Evolutionary conservation across 2,329 filamentous ascomycete genomes (phyloP).

Genomic region (Cladophialophora carrionii): DNA sequence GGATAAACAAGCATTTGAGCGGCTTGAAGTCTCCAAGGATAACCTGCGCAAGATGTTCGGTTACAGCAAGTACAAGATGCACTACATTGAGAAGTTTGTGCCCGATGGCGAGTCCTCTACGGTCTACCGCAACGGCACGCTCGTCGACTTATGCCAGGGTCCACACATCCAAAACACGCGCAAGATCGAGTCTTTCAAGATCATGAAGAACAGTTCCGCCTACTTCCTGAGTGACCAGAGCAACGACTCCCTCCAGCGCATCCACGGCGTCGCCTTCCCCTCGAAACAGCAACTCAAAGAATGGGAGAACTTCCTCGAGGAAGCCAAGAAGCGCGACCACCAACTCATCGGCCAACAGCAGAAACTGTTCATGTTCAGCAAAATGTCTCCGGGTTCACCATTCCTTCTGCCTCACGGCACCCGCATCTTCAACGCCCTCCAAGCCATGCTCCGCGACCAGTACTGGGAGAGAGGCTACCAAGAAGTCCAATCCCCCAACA

Average conservation of each 20-base stretch:
- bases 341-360: constrained; percentile 92
- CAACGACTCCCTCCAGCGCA: constrained; percentile 93
- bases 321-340: constrained; percentile 97
- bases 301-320: constrained; percentile 92
- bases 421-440: constrained; percentile 88
- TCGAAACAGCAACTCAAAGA: constrained; percentile 94
- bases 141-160: constrained; percentile 94
- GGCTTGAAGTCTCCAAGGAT: constrained; percentile 84
- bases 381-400: constrained; percentile 86
- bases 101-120: constrained; percentile 87
- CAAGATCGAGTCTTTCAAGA: constrained; percentile 90
- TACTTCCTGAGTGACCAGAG: constrained; percentile 94
- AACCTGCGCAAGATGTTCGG: constrained; percentile 94
- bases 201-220: constrained; percentile 80
- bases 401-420: constrained; percentile 93
- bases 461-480: constrained; percentile 94
- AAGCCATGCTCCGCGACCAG: constrained; percentile 77
- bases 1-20: constrained; percentile 94
- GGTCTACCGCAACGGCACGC: constrained; percentile 88
- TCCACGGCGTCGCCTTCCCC: constrained; percentile 95
- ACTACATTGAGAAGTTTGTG: constrained; percentile 94
- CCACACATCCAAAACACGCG: constrained; percentile 93
- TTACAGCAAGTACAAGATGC: constrained; percentile 98
- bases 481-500: constrained; percentile 93
- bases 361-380: constrained; percentile 96